Conservation (phyloP, 2,329 filamentous ascomycete genomes). For the Leptographium wingfieldii region DNA sequence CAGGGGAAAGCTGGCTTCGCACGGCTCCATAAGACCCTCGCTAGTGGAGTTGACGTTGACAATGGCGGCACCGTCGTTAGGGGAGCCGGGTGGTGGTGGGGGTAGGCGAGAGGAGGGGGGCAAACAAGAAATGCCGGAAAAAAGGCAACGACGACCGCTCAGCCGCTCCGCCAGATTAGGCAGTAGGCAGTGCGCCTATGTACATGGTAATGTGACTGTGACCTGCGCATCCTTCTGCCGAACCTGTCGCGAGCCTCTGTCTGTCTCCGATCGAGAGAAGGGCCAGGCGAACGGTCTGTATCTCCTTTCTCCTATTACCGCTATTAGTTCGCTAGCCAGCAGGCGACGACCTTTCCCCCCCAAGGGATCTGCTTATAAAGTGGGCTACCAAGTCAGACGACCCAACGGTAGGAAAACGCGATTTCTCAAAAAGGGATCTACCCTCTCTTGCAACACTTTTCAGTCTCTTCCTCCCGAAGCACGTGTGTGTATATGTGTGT, state of each 20-base stretch:
- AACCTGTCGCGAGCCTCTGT: too few species aligned
- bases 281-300: too few species aligned
- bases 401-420: background rate
- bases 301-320: too few species aligned
- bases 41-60: conserved; percentile 2
- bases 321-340: too few species aligned
- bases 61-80: background rate
- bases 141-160: too few species aligned
- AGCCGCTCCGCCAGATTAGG: too few species aligned
- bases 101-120: background rate
- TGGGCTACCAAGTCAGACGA: background rate
- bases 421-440: background rate
- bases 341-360: background rate
- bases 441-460: background rate
- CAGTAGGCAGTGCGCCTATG: too few species aligned
- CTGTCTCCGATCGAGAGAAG: too few species aligned
- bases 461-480: too few species aligned
- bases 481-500: too few species aligned
- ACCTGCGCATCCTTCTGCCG: too few species aligned
- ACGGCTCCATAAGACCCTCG: conserved; percentile 3
- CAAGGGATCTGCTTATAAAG: background rate
- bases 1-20: background rate
- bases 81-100: background rate
- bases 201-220: too few species aligned
- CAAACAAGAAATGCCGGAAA: background rate